Conservation (phyloP, 164 flowering plant genomes). For the Liriodendron chinense region DNA sequence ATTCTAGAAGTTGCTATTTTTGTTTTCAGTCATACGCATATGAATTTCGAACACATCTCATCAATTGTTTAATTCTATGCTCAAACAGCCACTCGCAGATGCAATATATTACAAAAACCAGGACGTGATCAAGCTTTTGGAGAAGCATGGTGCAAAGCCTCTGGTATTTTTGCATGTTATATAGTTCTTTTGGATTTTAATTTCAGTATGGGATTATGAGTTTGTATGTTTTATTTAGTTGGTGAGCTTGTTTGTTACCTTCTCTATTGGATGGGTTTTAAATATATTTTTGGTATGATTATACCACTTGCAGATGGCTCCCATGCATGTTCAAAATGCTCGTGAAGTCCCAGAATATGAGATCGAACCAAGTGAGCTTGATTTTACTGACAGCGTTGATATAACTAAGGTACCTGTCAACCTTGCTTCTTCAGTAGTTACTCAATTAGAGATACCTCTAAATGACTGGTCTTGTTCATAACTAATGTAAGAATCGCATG, state of each 20-base stretch:
- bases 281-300: constrained; percentile 4
- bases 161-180: constrained; percentile 41
- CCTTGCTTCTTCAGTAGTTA: neutral
- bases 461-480: neutral
- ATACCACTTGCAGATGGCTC: constrained; percentile 57
- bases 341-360: constrained; percentile 95
- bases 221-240: too few species aligned
- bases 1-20: neutral
- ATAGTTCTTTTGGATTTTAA: neutral
- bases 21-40: neutral
- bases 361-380: constrained; percentile 74
- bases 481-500: neutral
- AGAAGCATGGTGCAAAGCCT: constrained; percentile 86
- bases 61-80: neutral
- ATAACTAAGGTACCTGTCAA: constrained; percentile 62
- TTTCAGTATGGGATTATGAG: neutral
- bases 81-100: constrained; percentile 92
- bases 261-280: too few species aligned
- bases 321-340: constrained; percentile 83
- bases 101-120: constrained; percentile 83
- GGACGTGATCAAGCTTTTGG: constrained; percentile 76
- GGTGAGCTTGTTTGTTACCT: too few species aligned
- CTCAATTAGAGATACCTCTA: neutral
- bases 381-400: constrained; percentile 67
- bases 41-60: neutral